A percentile compares a stretch with the other conserved stretches of the same genome.
phyloP scores from a whole-genome alignment of 441 rosid species.

The Breynia disticha region DNA sequence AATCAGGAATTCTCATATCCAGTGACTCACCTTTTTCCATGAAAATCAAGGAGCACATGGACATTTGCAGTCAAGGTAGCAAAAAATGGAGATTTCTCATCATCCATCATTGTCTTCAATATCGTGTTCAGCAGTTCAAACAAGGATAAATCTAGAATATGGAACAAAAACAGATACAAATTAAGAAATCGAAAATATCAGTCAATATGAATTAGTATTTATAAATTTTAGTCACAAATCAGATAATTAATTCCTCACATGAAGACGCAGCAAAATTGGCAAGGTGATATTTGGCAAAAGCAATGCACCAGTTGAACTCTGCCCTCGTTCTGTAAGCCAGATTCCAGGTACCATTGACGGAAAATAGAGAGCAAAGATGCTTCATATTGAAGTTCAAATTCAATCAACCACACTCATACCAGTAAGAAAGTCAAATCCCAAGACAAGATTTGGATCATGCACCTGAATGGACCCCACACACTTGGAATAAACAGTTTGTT shows the following conservation, averaged over 20 bases:
- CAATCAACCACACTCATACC: neutral
- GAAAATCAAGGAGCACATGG: slow-evolving; percentile 85
- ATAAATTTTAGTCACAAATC: neutral
- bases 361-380: slow-evolving; percentile 1
- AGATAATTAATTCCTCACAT: slow-evolving; percentile 31
- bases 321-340: slow-evolving; percentile 99
- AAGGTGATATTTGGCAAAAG: slow-evolving; percentile 77
- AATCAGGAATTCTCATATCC: neutral
- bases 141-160: slow-evolving; percentile 57
- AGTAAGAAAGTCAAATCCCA: neutral
- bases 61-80: slow-evolving; percentile 69
- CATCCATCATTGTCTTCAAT: slow-evolving; percentile 47
- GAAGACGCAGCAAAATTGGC: slow-evolving; percentile 89
- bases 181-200: neutral
- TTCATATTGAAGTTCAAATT: neutral
- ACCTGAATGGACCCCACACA: slow-evolving; percentile 85
- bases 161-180: slow-evolving; percentile 2
- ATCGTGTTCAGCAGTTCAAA: slow-evolving; percentile 62
- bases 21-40: slow-evolving; percentile 70
- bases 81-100: slow-evolving; percentile 55
- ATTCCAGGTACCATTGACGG: slow-evolving; percentile 82
- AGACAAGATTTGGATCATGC: neutral
- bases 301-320: slow-evolving; percentile 97
- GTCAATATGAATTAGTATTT: neutral
- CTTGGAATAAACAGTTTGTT: slow-evolving; percentile 88